Evolutionary conservation across 208 protist species (phyloP).

Genomic region (Acanthamoeba pearcei): DNA sequence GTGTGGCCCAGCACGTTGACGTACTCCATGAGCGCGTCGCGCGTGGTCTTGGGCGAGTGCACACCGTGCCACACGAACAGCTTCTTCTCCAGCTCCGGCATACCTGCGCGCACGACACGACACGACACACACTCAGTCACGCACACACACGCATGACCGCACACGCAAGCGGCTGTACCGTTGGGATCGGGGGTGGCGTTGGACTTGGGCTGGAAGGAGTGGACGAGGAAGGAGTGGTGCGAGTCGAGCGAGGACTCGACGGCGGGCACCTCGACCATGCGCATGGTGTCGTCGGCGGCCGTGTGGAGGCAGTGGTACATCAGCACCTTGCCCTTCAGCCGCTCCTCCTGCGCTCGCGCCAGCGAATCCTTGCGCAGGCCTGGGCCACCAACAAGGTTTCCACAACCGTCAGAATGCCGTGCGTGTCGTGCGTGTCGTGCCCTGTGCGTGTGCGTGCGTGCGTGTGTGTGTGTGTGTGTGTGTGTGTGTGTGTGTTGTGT

Average conservation of each 20-base stretch:
- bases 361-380: slow-evolving; percentile 46
- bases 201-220: slow-evolving; percentile 62
- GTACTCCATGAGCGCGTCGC: slow-evolving; percentile 53
- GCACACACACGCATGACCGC: too few relatives aligned
- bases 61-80: slow-evolving; percentile 59
- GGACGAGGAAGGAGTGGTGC: slow-evolving; percentile 49
- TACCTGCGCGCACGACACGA: too few relatives aligned
- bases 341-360: slow-evolving; percentile 18
- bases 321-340: slow-evolving; percentile 52
- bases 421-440: too few relatives aligned
- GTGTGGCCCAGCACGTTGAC: slow-evolving; percentile 52
- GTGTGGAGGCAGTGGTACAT: slow-evolving; percentile 60
- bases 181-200: neutral
- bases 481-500: too few relatives aligned
- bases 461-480: too few relatives aligned
- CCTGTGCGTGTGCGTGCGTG: too few relatives aligned
- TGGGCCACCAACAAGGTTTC: slow-evolving; percentile 2
- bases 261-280: slow-evolving; percentile 59
- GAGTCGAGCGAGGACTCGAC: slow-evolving; percentile 25
- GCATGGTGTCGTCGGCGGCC: slow-evolving; percentile 60
- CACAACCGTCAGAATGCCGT: neutral
- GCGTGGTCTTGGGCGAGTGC: slow-evolving; percentile 39
- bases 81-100: slow-evolving; percentile 58
- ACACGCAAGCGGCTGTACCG: neutral
- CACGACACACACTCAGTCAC: too few relatives aligned